A percentile compares a stretch with the other conserved stretches of the same genome.
phyloP scores from a whole-genome alignment of 495 filamentous ascomycete genomes.

The Xylaria flabelliformis region DNA sequence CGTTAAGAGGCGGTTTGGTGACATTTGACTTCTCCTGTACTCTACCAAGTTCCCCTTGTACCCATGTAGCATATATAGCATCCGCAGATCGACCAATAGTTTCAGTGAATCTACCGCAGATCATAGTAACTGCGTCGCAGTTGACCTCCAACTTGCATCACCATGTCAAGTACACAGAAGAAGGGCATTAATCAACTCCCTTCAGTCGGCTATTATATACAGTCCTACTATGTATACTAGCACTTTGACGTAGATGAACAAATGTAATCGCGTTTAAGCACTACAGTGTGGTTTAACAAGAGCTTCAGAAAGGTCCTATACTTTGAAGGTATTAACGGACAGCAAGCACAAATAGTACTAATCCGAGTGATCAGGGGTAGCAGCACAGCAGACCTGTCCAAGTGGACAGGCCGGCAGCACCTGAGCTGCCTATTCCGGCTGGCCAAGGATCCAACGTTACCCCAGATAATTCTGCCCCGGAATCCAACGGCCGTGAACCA shows the following conservation, averaged over 20 bases:
- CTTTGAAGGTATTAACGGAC: not conserved
- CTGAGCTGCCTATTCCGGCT: slow-evolving; percentile 8
- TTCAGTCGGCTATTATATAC: not conserved
- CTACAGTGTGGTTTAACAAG: not conserved
- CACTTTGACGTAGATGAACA: not conserved
- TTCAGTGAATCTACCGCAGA: slow-evolving; percentile 8
- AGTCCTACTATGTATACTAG: not conserved
- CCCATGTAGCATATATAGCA: not conserved
- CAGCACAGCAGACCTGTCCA: not conserved
- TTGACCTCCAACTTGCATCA: not conserved
- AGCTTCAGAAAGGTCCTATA: not conserved
- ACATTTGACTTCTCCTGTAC: not conserved
- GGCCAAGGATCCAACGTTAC: slow-evolving; percentile 16
- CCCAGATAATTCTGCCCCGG: slow-evolving; percentile 1
- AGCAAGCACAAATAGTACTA: not conserved
- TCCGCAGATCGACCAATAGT: not conserved
- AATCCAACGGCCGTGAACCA: not conserved
- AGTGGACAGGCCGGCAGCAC: not conserved
- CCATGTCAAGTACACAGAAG: not conserved
- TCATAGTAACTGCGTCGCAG: not conserved
- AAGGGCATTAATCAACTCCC: not conserved
- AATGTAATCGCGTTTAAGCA: not conserved
- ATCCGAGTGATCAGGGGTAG: not conserved
- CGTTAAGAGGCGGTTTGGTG: not conserved
- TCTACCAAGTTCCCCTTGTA: not conserved